A percentile compares a stretch with the other conserved stretches of the same genome.
Evolutionary conservation across 164 flowering plant species (phyloP).

Genomic region (Berberis vulgaris): DNA sequence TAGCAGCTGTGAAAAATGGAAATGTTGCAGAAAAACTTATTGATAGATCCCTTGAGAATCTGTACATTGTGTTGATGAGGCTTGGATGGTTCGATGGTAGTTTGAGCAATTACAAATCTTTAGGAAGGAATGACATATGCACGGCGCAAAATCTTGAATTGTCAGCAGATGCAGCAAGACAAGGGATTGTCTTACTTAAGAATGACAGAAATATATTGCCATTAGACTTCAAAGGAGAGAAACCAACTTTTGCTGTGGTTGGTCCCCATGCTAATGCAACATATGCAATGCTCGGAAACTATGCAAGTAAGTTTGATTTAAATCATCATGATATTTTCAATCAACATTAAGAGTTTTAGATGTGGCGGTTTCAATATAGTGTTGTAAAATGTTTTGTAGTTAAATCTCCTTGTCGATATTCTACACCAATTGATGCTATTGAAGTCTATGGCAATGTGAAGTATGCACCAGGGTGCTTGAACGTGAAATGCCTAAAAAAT

Average conservation of each 20-base stretch:
- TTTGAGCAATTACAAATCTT: slow-evolving; percentile 18
- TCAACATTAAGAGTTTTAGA: background rate
- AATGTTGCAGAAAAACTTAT: slow-evolving; percentile 37
- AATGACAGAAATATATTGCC: slow-evolving; percentile 44
- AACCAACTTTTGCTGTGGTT: slow-evolving; percentile 32
- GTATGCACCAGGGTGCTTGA: slow-evolving; percentile 34
- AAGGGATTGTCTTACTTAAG: slow-evolving; percentile 60
- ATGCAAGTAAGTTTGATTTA: slow-evolving; percentile 31
- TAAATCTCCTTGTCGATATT: slow-evolving; percentile 43
- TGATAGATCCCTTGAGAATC: slow-evolving; percentile 40
- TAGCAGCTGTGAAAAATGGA: slow-evolving; percentile 31
- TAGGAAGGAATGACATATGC: slow-evolving; percentile 49
- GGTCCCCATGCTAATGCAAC: slow-evolving; percentile 70
- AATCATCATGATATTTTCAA: no score
- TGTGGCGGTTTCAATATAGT: background rate
- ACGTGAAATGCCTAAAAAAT: slow-evolving; percentile 28
- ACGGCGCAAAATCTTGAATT: slow-evolving; percentile 27
- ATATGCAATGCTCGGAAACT: slow-evolving; percentile 47
- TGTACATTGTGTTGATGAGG: slow-evolving; percentile 56
- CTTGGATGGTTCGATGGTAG: slow-evolving; percentile 68
- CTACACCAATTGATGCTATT: slow-evolving; percentile 48
- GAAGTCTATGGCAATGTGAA: slow-evolving; percentile 14
- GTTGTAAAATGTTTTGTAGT: background rate
- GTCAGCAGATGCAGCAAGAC: slow-evolving; percentile 61
- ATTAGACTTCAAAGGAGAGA: slow-evolving; percentile 12